Conservation (phyloP, 2,329 filamentous ascomycete species). For the Exophiala sp. region DNA sequence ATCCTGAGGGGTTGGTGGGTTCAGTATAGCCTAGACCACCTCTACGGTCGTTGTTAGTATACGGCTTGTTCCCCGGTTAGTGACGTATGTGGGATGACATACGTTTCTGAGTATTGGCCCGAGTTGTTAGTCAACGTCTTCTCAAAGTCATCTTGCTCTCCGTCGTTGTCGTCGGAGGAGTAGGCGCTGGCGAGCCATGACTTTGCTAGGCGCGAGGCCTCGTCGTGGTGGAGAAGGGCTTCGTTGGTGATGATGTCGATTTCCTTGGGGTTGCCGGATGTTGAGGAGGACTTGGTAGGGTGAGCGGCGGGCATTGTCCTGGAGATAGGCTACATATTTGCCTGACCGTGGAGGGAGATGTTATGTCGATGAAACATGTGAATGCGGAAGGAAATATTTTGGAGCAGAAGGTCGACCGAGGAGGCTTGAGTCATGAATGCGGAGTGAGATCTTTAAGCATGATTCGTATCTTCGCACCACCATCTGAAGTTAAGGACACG, state of each 20-base stretch:
- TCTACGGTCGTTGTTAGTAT: neutral
- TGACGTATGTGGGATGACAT: neutral
- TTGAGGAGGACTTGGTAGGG: too few species aligned
- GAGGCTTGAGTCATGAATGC: too few species aligned
- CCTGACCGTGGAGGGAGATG: too few species aligned
- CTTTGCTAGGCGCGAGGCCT: conserved; percentile 19
- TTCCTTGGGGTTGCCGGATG: neutral
- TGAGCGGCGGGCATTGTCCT: too few species aligned
- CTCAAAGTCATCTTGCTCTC: conserved; percentile 7
- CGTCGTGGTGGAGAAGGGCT: conserved; percentile 19
- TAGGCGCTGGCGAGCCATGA: conserved; percentile 15
- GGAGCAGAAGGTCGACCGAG: too few species aligned
- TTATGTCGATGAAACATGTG: too few species aligned
- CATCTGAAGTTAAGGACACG: neutral
- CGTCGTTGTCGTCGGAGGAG: neutral
- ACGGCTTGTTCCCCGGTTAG: neutral
- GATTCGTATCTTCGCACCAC: neutral
- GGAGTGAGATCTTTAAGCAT: too few species aligned
- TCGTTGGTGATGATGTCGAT: conserved; percentile 19
- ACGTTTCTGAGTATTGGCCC: conserved; percentile 14
- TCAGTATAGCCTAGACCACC: conserved; percentile 13
- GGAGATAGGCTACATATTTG: too few species aligned
- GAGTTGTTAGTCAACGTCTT: conserved; percentile 2
- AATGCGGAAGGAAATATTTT: too few species aligned
- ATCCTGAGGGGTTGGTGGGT: neutral